Base-by-base conservation (phyloP, 495 filamentous ascomycete genomes). In the Tuber melanosporum region DNA sequence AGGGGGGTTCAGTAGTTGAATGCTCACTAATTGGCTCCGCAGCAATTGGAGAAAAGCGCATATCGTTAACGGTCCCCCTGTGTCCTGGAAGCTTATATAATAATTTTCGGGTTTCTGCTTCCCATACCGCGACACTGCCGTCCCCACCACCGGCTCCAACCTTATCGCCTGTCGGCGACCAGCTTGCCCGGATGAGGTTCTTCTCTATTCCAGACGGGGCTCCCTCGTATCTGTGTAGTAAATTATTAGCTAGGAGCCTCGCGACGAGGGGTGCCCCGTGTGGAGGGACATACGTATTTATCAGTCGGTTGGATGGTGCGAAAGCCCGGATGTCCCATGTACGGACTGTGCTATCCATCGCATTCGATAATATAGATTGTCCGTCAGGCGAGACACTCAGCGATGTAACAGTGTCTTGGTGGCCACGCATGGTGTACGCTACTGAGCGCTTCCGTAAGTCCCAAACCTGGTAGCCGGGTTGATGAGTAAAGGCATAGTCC, bases 251-350 rank as follows among this genome's bases (percentile, higher is more conserved):
- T 32, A 26, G 26, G 57, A 36, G 57, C 12, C 26, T 66, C 36
- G 57, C 26, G 17, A 19, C 1, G 26, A 36, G 17, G 57, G 36
- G 15, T 0, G 45, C 44, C 9, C 72, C 2, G 14, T 62, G 3
- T 57, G 12, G 20, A 39, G n/a, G 19, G 46, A 22, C 71, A 83
- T 92, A 98, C 0, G 92, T 94, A 71, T 88, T 90, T 74, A 98
- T 87, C 71, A 93, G 91, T 74, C 95, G 88, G 82, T 97, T 93
- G 0, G 90, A 88, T 0, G 95, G 93, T 3, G 96, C 95, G 83
- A 98, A 99, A 4, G 96, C 94, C 76, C 94, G 88, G 66, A 99
- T 92, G 84, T 99, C 94, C 96, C 95, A 99, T 39, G 94, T 97
- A 76, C 93, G 89, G 20, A 94, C 95, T 0, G 95, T 95, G 19